A percentile compares a stretch with the other conserved stretches of the same genome.
phyloP scores from a whole-genome alignment of 306 rosid genomes.

The Corylus heterophylla region DNA sequence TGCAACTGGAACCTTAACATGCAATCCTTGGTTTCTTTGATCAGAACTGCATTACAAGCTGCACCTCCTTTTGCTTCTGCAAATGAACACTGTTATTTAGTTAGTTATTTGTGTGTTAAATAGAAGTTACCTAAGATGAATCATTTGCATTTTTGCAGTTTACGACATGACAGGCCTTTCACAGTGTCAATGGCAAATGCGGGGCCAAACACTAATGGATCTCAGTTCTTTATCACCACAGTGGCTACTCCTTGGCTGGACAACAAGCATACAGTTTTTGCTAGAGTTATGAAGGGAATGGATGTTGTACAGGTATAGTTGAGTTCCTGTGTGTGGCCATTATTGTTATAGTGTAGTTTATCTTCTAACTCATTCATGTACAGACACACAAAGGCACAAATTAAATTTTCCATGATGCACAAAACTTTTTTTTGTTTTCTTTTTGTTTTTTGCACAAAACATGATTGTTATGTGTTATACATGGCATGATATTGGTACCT shows the following conservation, averaged over 20 bases:
- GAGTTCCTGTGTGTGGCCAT: slow-evolving; percentile 12
- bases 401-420: neutral
- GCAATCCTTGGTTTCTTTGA: neutral
- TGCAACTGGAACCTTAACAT: neutral
- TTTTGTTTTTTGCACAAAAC: too few relatives aligned
- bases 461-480: neutral
- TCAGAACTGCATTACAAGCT: neutral
- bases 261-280: slow-evolving; percentile 96
- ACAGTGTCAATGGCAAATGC: slow-evolving; percentile 98
- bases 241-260: slow-evolving; percentile 99
- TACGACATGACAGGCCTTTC: slow-evolving; percentile 97
- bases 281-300: slow-evolving; percentile 93
- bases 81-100: neutral
- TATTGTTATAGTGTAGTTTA: neutral
- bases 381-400: neutral
- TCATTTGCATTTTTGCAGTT: slow-evolving; percentile 51
- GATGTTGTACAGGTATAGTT: slow-evolving; percentile 89
- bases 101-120: neutral
- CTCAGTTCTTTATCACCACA: slow-evolving; percentile 97
- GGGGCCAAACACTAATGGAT: slow-evolving; percentile 88
- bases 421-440: neutral
- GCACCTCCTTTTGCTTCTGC: neutral
- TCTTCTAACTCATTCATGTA: neutral
- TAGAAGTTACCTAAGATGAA: slow-evolving; percentile 28
- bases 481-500: neutral